A percentile compares a stretch with the other conserved stretches of the same genome.
Evolutionary conservation across 345 rosid species (phyloP).

Genomic region (Salix caprea): DNA sequence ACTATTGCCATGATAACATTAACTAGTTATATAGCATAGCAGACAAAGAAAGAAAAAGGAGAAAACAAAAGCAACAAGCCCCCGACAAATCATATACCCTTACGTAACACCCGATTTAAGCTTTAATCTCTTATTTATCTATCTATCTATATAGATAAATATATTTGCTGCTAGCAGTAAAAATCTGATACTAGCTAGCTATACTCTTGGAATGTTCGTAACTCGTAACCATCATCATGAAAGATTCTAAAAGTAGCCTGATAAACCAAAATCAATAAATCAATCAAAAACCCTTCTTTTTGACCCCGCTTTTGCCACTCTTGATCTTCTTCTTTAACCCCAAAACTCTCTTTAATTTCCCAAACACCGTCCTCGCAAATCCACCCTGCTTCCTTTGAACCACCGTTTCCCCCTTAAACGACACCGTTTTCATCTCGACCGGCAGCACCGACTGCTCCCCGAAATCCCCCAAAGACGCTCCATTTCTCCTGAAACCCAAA

Average conservation of each 20-base stretch:
- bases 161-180: neutral
- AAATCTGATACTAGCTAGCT: neutral
- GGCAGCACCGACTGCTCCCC: slow-evolving; percentile 6
- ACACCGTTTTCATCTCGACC: slow-evolving; percentile 5
- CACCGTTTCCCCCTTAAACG: neutral
- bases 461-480: slow-evolving; percentile 30
- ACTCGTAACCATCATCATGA: neutral
- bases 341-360: slow-evolving; percentile 29
- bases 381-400: slow-evolving; percentile 13
- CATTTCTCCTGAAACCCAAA: slow-evolving; percentile 17
- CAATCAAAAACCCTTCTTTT: neutral
- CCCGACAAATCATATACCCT: neutral
- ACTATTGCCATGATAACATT: too few relatives aligned
- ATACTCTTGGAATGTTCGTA: too few relatives aligned
- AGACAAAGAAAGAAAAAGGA: neutral
- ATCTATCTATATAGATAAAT: neutral
- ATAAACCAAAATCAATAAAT: neutral
- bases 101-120: neutral
- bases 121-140: neutral
- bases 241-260: neutral
- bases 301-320: neutral
- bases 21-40: too few relatives aligned
- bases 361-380: slow-evolving; percentile 11
- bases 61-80: neutral
- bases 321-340: slow-evolving; percentile 30